Percentiles rank a stretch among this genome's conserved stretches.
phyloP scores from a whole-genome alignment of 208 protist genomes.

The Leishmania guyanensis region DNA sequence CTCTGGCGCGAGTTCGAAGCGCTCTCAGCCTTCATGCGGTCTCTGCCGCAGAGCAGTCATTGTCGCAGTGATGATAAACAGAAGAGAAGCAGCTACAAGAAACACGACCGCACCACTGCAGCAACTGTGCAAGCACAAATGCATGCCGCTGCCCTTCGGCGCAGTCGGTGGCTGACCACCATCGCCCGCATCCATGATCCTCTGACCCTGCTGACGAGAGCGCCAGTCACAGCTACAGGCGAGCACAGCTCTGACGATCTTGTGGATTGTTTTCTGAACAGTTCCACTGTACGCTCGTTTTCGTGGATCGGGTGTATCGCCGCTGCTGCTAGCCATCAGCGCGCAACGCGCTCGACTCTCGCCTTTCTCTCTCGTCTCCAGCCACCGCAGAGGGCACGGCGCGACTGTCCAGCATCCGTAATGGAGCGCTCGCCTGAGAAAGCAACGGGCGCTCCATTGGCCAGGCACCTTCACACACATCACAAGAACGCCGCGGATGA shows the following conservation, averaged over 20 bases:
- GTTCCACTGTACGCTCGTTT: conserved; percentile 2
- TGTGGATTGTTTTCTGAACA: not conserved
- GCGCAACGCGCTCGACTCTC: conserved; percentile 17
- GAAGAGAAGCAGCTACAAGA: not conserved
- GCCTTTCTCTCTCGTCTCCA: conserved; percentile 15
- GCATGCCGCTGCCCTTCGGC: conserved; percentile 15
- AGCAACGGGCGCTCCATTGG: not conserved
- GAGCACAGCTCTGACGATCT: not conserved
- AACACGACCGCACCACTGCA: not conserved
- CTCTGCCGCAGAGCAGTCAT: not conserved
- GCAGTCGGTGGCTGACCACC: conserved; percentile 18
- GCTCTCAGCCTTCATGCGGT: conserved; percentile 14
- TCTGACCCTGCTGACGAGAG: not conserved
- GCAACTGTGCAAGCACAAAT: conserved; percentile 2
- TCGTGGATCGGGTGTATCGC: conserved; percentile 21
- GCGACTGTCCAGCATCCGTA: not conserved
- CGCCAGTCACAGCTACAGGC: not conserved
- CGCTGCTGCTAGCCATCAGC: conserved; percentile 6
- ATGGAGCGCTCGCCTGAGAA: not conserved
- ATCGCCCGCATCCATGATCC: conserved; percentile 13
- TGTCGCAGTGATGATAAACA: not conserved
- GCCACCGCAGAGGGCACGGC: not conserved
- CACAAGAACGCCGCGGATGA: not conserved
- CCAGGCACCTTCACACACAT: not conserved
- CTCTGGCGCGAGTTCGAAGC: conserved; percentile 24